Evolutionary conservation across 2,329 filamentous ascomycete genomes (phyloP).

Genomic region (Cladosporium sp.): DNA sequence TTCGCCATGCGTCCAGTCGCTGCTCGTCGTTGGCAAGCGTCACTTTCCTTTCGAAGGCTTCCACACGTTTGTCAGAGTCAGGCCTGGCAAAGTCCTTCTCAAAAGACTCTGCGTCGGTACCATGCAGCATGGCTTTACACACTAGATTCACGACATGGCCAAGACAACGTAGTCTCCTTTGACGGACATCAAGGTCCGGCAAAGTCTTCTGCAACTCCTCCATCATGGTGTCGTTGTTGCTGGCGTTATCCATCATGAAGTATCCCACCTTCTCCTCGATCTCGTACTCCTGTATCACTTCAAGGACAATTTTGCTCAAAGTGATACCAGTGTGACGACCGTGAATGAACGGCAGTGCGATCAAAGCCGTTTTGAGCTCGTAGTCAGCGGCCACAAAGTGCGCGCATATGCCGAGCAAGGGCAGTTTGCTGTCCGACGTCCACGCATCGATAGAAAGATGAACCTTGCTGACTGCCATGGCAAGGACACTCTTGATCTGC

Average conservation of each 20-base stretch:
- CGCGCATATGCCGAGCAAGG: conserved; percentile 12
- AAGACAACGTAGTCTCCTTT: conserved; percentile 20
- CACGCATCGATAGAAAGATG: conserved; percentile 5
- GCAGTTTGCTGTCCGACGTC: conserved; percentile 4
- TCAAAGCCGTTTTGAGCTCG: background rate
- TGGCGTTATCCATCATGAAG: conserved; percentile 28
- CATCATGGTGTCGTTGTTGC: conserved; percentile 24
- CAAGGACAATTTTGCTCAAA: background rate
- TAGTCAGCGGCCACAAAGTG: conserved; percentile 9
- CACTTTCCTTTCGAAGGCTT: conserved; percentile 6
- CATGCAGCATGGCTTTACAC: conserved; percentile 22
- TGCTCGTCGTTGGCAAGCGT: conserved; percentile 20
- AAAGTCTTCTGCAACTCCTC: conserved; percentile 8
- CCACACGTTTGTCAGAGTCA: background rate
- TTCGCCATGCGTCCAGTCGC: conserved; percentile 22
- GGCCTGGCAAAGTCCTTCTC: conserved; percentile 8
- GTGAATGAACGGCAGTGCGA: conserved; percentile 7
- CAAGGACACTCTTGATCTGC: background rate
- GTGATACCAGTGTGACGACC: conserved; percentile 2
- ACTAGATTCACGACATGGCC: conserved; percentile 27
- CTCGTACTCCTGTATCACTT: conserved; percentile 1
- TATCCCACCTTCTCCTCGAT: conserved; percentile 23
- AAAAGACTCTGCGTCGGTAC: conserved; percentile 21
- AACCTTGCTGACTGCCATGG: conserved; percentile 6
- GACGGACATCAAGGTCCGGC: background rate